Percentiles rank a stretch among this genome's conserved stretches.
Conservation (phyloP, 495 filamentous ascomycete species). For the Articulospora tetracladia region DNA sequence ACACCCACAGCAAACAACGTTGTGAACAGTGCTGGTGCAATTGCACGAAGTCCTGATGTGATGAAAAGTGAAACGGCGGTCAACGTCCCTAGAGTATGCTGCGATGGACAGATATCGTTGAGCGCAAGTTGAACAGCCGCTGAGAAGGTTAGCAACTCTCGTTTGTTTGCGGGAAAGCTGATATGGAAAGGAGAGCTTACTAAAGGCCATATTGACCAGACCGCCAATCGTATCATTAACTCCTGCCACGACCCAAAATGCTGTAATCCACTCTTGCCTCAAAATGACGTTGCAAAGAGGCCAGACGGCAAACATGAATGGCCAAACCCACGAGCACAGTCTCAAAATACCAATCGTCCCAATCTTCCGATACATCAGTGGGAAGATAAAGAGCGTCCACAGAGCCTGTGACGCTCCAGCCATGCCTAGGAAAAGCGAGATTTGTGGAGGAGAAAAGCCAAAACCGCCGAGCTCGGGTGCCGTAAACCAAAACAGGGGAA, state of each 20-base stretch:
- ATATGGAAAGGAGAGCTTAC: conserved; percentile 27
- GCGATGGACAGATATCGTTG: conserved; percentile 60
- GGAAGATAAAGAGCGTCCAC: conserved; percentile 64
- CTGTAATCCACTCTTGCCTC: conserved; percentile 29
- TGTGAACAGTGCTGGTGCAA: conserved; percentile 57
- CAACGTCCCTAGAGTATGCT: conserved; percentile 54
- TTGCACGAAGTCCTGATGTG: conserved; percentile 45
- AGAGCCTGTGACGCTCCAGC: conserved; percentile 55
- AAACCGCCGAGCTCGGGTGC: conserved; percentile 51
- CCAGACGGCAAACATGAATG: conserved; percentile 48
- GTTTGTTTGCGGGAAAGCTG: neutral
- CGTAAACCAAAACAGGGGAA: conserved; percentile 62
- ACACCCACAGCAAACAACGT: conserved; percentile 60
- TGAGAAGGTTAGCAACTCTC: conserved; percentile 14
- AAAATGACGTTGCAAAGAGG: conserved; percentile 53
- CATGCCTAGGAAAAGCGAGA: conserved; percentile 56
- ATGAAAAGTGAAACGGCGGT: conserved; percentile 60
- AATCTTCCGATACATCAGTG: conserved; percentile 49
- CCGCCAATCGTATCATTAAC: conserved; percentile 39
- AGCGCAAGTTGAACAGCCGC: conserved; percentile 61
- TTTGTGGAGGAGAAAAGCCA: conserved; percentile 51
- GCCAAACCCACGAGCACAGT: conserved; percentile 49
- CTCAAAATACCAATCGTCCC: conserved; percentile 59
- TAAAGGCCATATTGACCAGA: conserved; percentile 66
- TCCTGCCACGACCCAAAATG: conserved; percentile 54